A percentile compares a stretch with the other conserved stretches of the same genome.
Conservation (phyloP, 768 basidiomycete genomes). For the Leucocoprinus leucothites region DNA sequence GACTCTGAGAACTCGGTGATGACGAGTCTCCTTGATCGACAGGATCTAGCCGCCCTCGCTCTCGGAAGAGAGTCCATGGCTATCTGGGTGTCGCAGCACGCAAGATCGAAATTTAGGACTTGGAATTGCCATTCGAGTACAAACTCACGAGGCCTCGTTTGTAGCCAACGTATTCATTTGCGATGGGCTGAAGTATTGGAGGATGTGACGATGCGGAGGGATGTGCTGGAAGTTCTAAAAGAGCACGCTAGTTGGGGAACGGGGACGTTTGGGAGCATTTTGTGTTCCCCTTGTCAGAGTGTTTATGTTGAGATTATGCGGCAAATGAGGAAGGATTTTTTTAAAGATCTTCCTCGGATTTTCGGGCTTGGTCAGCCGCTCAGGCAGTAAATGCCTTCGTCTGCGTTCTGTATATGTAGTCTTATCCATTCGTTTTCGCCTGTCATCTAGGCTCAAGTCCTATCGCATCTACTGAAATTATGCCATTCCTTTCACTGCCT, state of each 20-base stretch:
- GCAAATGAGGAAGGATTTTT: slow-evolving; percentile 11
- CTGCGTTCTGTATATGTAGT: too few species aligned
- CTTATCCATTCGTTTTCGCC: too few species aligned
- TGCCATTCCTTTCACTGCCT: too few species aligned
- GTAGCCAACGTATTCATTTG: slow-evolving; percentile 8
- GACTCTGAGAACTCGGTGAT: not conserved
- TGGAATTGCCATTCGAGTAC: slow-evolving; percentile 8
- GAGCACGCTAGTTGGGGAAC: slow-evolving; percentile 10
- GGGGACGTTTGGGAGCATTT: slow-evolving; percentile 7
- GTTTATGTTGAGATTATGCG: slow-evolving; percentile 10
- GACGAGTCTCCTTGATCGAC: slow-evolving; percentile 3
- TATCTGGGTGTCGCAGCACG: slow-evolving; percentile 5
- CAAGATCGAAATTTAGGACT: slow-evolving; percentile 1
- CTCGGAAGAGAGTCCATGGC: slow-evolving; percentile 8
- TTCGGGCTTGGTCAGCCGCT: not conserved
- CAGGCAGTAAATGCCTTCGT: not conserved
- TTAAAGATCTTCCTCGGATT: slow-evolving; percentile 5
- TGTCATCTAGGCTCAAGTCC: too few species aligned
- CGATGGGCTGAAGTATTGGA: slow-evolving; percentile 11
- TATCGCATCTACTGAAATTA: too few species aligned
- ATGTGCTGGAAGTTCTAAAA: slow-evolving; percentile 14
- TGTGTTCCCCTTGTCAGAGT: slow-evolving; percentile 10
- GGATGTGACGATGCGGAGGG: slow-evolving; percentile 7
- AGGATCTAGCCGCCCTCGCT: slow-evolving; percentile 2
- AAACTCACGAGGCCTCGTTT: slow-evolving; percentile 2